phyloP scores from a whole-genome alignment of 2,329 filamentous ascomycete species.

The Penicillium sclerotiorum region DNA sequence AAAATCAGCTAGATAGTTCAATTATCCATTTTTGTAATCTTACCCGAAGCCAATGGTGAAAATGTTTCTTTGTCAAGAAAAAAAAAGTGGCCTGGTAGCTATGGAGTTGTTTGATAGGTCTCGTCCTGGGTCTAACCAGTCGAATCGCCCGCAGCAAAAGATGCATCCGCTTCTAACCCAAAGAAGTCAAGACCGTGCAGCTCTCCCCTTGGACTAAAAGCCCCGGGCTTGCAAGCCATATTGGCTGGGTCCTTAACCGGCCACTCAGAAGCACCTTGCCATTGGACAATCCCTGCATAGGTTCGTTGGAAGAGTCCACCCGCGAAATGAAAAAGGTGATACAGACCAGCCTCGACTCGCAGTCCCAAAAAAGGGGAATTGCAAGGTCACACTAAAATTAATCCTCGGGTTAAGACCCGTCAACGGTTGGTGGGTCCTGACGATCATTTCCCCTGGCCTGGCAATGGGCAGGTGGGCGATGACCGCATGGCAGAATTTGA shows the following conservation, averaged over 20 bases:
- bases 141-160: neutral
- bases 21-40: neutral
- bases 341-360: neutral
- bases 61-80: neutral
- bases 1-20: neutral
- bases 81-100: neutral
- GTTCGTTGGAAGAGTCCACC: neutral
- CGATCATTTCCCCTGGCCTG: slow-evolving; percentile 17
- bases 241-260: slow-evolving; percentile 8
- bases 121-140: neutral
- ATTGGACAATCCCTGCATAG: slow-evolving; percentile 1
- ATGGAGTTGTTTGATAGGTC: slow-evolving; percentile 13
- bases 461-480: neutral
- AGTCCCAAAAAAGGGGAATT: slow-evolving; percentile 4
- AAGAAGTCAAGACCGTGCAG: slow-evolving; percentile 9
- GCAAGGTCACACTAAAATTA: slow-evolving; percentile 7
- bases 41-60: slow-evolving; percentile 1
- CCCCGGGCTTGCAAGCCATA: slow-evolving; percentile 7
- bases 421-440: slow-evolving; percentile 17
- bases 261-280: slow-evolving; percentile 10
- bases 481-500: slow-evolving; percentile 14
- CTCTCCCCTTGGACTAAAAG: slow-evolving; percentile 8
- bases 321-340: neutral
- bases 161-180: neutral
- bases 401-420: slow-evolving; percentile 13